Evolutionary conservation across 129 eudicot species (phyloP).

Genomic region (Gnaphalium uliginosum): DNA sequence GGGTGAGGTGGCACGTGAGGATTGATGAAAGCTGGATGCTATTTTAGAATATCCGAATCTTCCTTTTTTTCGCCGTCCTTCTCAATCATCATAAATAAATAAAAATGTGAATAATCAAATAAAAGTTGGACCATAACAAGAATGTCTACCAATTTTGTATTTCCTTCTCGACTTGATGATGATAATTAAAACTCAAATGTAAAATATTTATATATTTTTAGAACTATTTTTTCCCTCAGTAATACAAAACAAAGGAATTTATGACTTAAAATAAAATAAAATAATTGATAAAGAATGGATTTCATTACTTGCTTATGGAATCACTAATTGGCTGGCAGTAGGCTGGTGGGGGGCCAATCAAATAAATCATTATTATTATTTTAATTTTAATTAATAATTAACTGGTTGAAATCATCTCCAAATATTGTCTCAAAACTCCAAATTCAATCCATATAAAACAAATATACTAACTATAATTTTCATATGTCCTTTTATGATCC

Average conservation of each 20-base stretch:
- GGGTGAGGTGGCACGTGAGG: constrained; percentile 18
- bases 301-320: neutral
- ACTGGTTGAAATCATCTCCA: constrained; percentile 11
- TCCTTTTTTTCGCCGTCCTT: neutral
- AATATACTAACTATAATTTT: no score
- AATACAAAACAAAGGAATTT: neutral
- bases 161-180: no score
- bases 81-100: no score
- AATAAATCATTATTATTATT: neutral
- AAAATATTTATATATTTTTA: no score
- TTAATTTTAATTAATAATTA: constrained; percentile 6
- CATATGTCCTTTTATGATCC: no score
- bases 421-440: no score
- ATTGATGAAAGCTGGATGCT: neutral
- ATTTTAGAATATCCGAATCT: constrained; percentile 14
- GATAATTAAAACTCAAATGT: no score
- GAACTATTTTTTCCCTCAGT: no score
- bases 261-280: neutral
- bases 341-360: neutral
- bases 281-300: neutral
- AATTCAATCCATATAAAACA: no score
- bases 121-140: no score
- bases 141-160: no score
- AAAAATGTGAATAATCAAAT: no score
- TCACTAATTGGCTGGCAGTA: constrained; percentile 1